Percentiles rank a stretch among this genome's conserved stretches.
These are phyloP conservation scores for Kwoniella mangroviensis DNA, from an alignment of 768 basidiomycete genomes.

Conservation along the genomic window DNA sequence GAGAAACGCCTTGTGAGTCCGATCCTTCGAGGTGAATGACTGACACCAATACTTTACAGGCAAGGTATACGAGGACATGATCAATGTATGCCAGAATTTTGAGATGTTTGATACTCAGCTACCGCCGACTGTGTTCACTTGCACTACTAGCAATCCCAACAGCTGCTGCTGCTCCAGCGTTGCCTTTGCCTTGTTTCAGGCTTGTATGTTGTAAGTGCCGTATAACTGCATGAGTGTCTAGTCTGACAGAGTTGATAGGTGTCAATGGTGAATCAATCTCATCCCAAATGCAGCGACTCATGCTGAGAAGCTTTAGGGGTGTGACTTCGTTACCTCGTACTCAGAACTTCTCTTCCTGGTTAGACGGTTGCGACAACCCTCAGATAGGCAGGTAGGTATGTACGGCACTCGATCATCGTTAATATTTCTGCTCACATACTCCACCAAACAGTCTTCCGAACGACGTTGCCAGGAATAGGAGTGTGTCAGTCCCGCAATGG, in stretches of 20 bases:
- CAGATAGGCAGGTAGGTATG: background rate
- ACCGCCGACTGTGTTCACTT: slow-evolving; percentile 4
- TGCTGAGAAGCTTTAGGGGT: background rate
- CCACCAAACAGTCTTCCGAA: background rate
- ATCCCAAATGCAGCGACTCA: background rate
- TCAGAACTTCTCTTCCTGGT: slow-evolving; percentile 8
- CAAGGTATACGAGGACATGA: slow-evolving; percentile 4
- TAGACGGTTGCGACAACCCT: slow-evolving; percentile 4
- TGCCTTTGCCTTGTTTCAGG: slow-evolving; percentile 4
- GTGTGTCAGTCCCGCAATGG: background rate
- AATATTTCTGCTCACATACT: background rate
- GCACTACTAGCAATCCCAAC: slow-evolving; percentile 5
- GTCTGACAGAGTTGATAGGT: background rate
- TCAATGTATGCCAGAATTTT: background rate
- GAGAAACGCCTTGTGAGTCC: slow-evolving; percentile 1
- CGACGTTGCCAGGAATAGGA: background rate
- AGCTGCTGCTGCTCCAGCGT: slow-evolving; percentile 8
- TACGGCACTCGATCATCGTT: background rate
- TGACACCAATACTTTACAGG: background rate
- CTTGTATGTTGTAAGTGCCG: background rate
- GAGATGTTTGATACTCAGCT: slow-evolving; percentile 8
- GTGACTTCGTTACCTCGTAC: background rate
- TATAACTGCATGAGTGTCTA: background rate
- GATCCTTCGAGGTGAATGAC: background rate
- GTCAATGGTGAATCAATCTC: slow-evolving; percentile 3